A percentile compares a stretch with the other conserved stretches of the same genome.
Conservation (phyloP, 1,284 basidiomycete genomes). For the Ceratobasidium sp. region DNA sequence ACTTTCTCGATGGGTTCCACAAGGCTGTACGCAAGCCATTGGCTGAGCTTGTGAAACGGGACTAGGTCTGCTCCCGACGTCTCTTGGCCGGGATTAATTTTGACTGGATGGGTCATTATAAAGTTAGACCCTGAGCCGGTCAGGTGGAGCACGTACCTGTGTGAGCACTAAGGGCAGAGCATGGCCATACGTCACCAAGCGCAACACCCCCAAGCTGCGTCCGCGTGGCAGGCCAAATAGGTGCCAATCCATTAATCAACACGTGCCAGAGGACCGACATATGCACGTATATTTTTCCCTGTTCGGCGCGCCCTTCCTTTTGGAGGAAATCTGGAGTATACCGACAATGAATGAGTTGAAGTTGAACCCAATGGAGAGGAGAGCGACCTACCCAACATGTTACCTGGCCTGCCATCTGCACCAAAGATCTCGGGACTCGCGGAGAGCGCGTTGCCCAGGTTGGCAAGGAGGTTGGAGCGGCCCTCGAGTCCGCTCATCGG, state of each 20-base stretch:
- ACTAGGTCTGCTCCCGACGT: slow-evolving; percentile 74
- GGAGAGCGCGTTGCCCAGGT: slow-evolving; percentile 74
- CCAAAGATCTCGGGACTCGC: slow-evolving; percentile 74
- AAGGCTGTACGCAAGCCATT: slow-evolving; percentile 91
- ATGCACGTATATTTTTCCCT: slow-evolving; percentile 56
- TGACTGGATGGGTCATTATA: slow-evolving; percentile 42
- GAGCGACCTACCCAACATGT: slow-evolving; percentile 69
- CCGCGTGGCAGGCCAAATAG: slow-evolving; percentile 89
- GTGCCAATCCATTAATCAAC: slow-evolving; percentile 81
- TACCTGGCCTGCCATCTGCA: slow-evolving; percentile 74
- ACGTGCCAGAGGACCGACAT: slow-evolving; percentile 80
- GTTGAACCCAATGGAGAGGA: slow-evolving; percentile 45
- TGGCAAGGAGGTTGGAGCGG: slow-evolving; percentile 76
- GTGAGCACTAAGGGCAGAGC: slow-evolving; percentile 58
- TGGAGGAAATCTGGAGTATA: slow-evolving; percentile 35
- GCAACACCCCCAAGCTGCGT: slow-evolving; percentile 68
- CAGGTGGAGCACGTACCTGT: neutral
- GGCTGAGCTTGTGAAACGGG: slow-evolving; percentile 94
- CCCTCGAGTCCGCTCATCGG: slow-evolving; percentile 93
- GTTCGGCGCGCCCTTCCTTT: slow-evolving; percentile 45
- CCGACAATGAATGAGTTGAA: neutral
- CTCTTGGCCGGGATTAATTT: slow-evolving; percentile 29
- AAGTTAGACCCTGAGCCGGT: neutral
- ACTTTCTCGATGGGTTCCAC: slow-evolving; percentile 82
- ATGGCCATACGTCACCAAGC: slow-evolving; percentile 92